phyloP scores from a whole-genome alignment of 805 yeast genomes.

The Barnettozyma botsteinii region DNA sequence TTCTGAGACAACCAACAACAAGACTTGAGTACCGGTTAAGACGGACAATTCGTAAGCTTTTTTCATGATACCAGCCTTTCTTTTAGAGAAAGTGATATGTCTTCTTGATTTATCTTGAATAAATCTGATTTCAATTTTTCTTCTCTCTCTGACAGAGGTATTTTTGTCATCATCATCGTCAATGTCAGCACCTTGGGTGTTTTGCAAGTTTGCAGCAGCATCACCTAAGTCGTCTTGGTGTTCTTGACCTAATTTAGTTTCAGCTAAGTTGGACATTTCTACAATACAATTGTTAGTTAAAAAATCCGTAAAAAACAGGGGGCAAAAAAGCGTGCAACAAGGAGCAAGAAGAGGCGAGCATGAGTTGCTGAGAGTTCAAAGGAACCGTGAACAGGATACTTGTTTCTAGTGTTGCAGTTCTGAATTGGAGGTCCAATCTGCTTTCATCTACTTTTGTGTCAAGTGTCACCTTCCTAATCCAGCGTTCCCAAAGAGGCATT shows the following conservation, averaged over 20 bases:
- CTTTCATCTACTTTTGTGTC: conserved; percentile 5
- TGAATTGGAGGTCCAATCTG: too few relatives aligned
- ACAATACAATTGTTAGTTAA: not conserved
- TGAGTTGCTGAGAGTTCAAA: too few relatives aligned
- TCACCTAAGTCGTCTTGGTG: conserved; percentile 23
- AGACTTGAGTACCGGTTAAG: conserved; percentile 94
- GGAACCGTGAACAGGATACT: too few relatives aligned
- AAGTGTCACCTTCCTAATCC: conserved; percentile 7
- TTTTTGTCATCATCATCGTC: conserved; percentile 47
- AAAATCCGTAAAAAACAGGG: not conserved
- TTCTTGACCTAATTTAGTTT: conserved; percentile 18
- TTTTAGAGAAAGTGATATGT: conserved; percentile 95
- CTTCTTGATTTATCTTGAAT: conserved; percentile 97
- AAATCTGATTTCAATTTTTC: conserved; percentile 95
- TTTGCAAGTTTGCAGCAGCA: conserved; percentile 9
- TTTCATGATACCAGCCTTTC: conserved; percentile 99
- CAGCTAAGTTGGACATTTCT: conserved; percentile 23
- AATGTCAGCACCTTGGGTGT: conserved; percentile 24
- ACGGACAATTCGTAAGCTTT: conserved; percentile 98
- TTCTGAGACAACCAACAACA: conserved; percentile 90
- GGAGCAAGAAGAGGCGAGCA: not conserved
- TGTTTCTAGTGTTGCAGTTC: too few relatives aligned
- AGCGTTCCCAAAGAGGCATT: conserved; percentile 9
- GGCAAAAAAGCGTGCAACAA: not conserved
- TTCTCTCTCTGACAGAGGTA: conserved; percentile 46